These are phyloP conservation scores for Pyracantha coccinea DNA, from an alignment of 331 rosid genomes.

Conservation along the genomic window DNA sequence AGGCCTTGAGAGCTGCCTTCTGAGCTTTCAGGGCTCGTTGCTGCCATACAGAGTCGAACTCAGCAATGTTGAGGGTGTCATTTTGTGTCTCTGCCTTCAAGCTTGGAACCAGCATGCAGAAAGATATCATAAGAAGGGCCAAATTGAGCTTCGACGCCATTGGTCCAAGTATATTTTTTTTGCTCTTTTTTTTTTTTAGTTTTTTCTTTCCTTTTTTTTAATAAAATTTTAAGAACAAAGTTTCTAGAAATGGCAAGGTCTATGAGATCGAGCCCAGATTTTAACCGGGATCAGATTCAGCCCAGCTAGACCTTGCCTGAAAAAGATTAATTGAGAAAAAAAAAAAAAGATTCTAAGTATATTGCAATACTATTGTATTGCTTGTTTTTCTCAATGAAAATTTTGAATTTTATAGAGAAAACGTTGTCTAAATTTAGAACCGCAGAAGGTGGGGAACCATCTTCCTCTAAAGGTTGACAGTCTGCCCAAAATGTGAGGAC, in stretches of 20 bases:
- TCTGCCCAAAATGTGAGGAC: too few relatives aligned
- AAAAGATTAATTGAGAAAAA: not conserved
- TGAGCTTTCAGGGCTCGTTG: slow-evolving; percentile 20
- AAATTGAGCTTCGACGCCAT: slow-evolving; percentile 27
- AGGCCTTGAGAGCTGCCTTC: slow-evolving; percentile 29
- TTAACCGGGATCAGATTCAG: not conserved
- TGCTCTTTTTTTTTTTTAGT: not conserved
- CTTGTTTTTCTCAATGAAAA: not conserved
- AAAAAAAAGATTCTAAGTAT: too few relatives aligned
- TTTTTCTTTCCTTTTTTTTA: too few relatives aligned
- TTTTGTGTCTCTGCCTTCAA: slow-evolving; percentile 10
- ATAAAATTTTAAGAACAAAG: too few relatives aligned
- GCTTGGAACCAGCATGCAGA: slow-evolving; percentile 41
- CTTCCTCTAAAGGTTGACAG: not conserved
- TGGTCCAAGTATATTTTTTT: not conserved
- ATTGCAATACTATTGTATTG: not conserved
- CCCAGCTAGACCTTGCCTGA: slow-evolving; percentile 11
- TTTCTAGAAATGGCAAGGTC: not conserved
- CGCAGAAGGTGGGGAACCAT: slow-evolving; percentile 19
- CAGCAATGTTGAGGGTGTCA: slow-evolving; percentile 7
- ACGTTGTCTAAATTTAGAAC: slow-evolving; percentile 8
- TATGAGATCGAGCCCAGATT: not conserved
- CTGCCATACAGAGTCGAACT: slow-evolving; percentile 25
- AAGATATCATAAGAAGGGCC: slow-evolving; percentile 18
- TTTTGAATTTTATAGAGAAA: slow-evolving; percentile 10